A percentile compares a stretch with the other conserved stretches of the same genome.
Conservation (phyloP, 2,329 filamentous ascomycete species). For the Ophiocordyceps sinensis region DNA sequence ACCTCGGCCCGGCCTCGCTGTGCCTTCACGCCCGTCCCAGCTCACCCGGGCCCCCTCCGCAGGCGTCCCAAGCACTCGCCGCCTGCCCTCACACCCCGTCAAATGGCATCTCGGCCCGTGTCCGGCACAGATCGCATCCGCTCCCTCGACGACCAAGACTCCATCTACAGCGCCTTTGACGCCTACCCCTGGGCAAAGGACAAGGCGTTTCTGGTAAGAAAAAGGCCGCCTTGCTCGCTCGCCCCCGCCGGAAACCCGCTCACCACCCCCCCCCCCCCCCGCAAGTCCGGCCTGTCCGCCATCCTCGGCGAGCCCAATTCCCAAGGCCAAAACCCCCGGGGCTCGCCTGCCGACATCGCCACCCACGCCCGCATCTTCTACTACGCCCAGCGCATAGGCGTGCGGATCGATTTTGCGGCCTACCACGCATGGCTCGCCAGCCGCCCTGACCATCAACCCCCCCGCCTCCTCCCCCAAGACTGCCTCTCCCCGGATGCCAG, state of each 20-base stretch:
- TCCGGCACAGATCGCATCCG: conserved; percentile 21
- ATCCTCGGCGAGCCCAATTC: conserved; percentile 42
- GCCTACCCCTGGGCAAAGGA: conserved; percentile 55
- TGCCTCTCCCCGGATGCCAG: neutral
- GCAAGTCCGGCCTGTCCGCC: conserved; percentile 44
- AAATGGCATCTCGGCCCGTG: neutral
- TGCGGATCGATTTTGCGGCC: conserved; percentile 46
- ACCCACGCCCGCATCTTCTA: conserved; percentile 56
- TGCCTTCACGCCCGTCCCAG: too few species aligned
- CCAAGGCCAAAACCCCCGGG: conserved; percentile 19
- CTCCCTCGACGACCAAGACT: conserved; percentile 21
- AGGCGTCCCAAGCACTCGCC: too few species aligned
- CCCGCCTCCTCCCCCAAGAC: conserved; percentile 21
- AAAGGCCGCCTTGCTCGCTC: neutral
- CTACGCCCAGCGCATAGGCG: conserved; percentile 35
- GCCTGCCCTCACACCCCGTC: neutral
- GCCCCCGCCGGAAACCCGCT: neutral
- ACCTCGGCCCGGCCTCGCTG: too few species aligned
- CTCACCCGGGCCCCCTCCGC: too few species aligned
- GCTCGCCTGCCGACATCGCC: conserved; percentile 41
- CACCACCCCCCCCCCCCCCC: too few species aligned
- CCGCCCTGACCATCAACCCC: conserved; percentile 17
- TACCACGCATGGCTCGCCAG: conserved; percentile 51
- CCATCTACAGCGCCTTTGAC: conserved; percentile 47
- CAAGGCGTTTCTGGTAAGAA: conserved; percentile 47